Evolutionary conservation across 2,329 filamentous ascomycete genomes (phyloP).

Genomic region (Penicillium italicum): DNA sequence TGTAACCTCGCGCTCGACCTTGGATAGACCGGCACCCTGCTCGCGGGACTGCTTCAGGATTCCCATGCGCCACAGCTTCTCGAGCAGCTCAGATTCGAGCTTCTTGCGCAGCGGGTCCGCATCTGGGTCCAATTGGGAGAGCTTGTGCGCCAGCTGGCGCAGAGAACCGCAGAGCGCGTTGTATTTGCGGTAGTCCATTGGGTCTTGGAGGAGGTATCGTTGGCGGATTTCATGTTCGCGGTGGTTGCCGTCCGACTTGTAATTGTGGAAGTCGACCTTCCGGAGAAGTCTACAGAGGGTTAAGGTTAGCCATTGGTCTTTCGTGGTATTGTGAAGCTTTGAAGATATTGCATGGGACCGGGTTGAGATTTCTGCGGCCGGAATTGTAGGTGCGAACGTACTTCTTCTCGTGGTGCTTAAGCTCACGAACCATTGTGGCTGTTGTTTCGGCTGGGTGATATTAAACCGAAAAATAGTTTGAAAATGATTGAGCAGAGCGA

Average conservation of each 20-base stretch:
- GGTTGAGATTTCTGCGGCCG: not conserved
- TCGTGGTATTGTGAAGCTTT: not conserved
- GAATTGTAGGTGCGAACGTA: constrained; percentile 22
- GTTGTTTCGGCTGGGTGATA: not conserved
- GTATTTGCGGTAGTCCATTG: constrained; percentile 74
- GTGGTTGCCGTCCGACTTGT: constrained; percentile 83
- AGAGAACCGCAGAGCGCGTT: constrained; percentile 71
- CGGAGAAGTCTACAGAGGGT: constrained; percentile 59
- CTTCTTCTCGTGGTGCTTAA: constrained; percentile 96
- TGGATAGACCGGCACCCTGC: constrained; percentile 64
- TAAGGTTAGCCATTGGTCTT: constrained; percentile 1
- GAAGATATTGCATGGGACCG: not conserved
- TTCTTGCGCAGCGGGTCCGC: constrained; percentile 74
- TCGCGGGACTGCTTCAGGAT: constrained; percentile 72
- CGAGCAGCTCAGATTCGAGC: constrained; percentile 80
- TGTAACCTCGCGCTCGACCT: constrained; percentile 81
- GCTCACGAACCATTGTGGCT: constrained; percentile 77
- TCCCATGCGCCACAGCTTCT: constrained; percentile 92
- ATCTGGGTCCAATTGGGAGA: constrained; percentile 74
- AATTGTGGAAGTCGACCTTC: constrained; percentile 92
- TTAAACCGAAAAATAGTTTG: not conserved
- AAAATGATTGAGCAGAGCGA: not conserved
- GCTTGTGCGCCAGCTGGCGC: constrained; percentile 81
- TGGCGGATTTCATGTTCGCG: constrained; percentile 75
- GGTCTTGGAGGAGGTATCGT: constrained; percentile 87